phyloP scores from a whole-genome alignment of 2,329 filamentous ascomycete species.

The Phyllosticta citribraziliensis region DNA sequence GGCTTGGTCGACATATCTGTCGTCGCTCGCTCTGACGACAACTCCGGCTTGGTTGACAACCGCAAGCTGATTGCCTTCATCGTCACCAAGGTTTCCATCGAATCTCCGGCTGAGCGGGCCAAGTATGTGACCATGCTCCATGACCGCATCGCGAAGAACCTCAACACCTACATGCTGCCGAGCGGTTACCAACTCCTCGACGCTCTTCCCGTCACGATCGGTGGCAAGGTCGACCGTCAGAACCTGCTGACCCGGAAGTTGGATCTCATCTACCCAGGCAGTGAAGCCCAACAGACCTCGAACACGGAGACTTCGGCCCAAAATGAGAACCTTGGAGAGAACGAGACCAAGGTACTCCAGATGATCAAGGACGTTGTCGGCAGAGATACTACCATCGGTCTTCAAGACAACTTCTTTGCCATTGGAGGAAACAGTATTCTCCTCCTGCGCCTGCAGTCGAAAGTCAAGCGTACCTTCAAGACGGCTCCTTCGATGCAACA shows the following conservation, averaged over 20 bases:
- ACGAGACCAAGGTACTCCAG: neutral
- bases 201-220: neutral
- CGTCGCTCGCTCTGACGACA: slow-evolving; percentile 13
- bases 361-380: neutral
- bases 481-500: neutral
- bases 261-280: neutral
- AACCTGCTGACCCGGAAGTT: neutral
- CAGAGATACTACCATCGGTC: neutral
- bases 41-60: slow-evolving; percentile 3
- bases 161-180: slow-evolving; percentile 2
- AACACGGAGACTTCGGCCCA: neutral
- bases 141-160: slow-evolving; percentile 19
- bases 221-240: slow-evolving; percentile 1
- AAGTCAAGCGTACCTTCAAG: neutral
- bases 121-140: slow-evolving; percentile 25
- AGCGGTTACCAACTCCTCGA: slow-evolving; percentile 2
- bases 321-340: neutral
- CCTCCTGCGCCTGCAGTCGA: slow-evolving; percentile 17
- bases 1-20: slow-evolving; percentile 18
- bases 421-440: slow-evolving; percentile 29
- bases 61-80: slow-evolving; percentile 25
- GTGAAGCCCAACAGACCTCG: neutral
- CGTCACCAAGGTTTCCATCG: slow-evolving; percentile 18
- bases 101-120: slow-evolving; percentile 1
- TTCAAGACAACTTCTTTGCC: slow-evolving; percentile 21